These are phyloP conservation scores for Penicillium cataractarum DNA, from an alignment of 495 filamentous ascomycete species.

Conservation along the genomic window DNA sequence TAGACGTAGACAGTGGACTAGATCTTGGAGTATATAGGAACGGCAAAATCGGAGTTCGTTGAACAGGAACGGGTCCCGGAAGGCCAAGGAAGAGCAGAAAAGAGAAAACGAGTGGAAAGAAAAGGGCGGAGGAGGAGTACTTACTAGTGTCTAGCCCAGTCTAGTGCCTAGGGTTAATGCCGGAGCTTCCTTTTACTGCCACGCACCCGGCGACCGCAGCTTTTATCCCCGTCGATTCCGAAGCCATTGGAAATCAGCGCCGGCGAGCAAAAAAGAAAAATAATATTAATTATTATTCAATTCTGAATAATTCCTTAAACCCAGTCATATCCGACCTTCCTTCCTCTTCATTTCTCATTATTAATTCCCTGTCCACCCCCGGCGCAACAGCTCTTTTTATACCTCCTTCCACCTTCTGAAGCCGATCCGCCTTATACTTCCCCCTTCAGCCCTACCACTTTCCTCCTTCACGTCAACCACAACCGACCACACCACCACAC, in stretches of 20 bases:
- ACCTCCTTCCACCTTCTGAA: constrained; percentile 13
- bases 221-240: constrained; percentile 41
- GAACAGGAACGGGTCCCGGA: background rate
- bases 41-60: background rate
- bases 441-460: constrained; percentile 28
- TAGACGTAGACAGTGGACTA: background rate
- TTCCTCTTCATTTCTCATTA: constrained; percentile 14
- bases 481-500: background rate
- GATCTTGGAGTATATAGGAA: no score
- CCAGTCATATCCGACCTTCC: background rate
- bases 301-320: constrained; percentile 7
- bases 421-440: constrained; percentile 21
- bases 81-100: constrained; percentile 15
- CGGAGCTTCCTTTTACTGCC: constrained; percentile 28
- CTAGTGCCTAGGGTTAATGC: background rate
- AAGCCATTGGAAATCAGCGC: constrained; percentile 31
- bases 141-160: no score
- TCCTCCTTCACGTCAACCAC: background rate
- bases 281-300: background rate
- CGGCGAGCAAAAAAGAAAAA: constrained; percentile 7
- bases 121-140: no score
- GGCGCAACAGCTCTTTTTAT: constrained; percentile 18
- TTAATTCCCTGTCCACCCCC: constrained; percentile 17
- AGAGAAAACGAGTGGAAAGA: constrained; percentile 1
- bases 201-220: constrained; percentile 35